Conservation (phyloP, 495 filamentous ascomycete genomes). For the Xylaria venustula region DNA sequence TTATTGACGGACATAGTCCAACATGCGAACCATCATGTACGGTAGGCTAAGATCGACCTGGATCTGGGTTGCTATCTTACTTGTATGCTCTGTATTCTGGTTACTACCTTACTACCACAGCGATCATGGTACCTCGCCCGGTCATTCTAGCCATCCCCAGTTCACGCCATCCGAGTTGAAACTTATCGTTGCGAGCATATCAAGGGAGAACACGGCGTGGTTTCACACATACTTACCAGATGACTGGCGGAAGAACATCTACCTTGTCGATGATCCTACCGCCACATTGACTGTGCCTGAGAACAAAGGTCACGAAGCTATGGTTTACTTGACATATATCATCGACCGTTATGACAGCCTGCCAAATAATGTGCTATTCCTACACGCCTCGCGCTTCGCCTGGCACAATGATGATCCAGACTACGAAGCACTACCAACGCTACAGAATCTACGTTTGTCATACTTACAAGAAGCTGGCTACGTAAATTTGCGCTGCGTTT, state of each 20-base stretch:
- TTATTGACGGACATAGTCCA: too few species aligned
- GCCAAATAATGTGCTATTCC: constrained; percentile 58
- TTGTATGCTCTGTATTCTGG: too few species aligned
- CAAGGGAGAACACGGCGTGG: constrained; percentile 36
- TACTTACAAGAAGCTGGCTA: constrained; percentile 59
- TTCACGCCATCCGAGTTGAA: too few species aligned
- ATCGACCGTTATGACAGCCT: constrained; percentile 64
- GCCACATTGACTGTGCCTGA: constrained; percentile 42
- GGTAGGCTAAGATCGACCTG: too few species aligned
- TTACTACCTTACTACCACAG: too few species aligned
- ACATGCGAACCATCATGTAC: too few species aligned
- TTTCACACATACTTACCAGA: constrained; percentile 33
- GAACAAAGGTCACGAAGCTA: constrained; percentile 64
- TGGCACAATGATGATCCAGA: constrained; percentile 64
- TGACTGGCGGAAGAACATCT: constrained; percentile 44
- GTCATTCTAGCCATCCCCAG: too few species aligned
- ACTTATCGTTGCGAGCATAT: constrained; percentile 38
- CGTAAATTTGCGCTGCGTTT: constrained; percentile 65
- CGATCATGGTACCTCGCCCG: too few species aligned
- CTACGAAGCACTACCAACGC: constrained; percentile 45
- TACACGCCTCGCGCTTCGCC: constrained; percentile 60
- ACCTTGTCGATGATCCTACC: constrained; percentile 46
- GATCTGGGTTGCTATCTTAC: too few species aligned
- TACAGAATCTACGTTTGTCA: constrained; percentile 53
- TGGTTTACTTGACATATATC: constrained; percentile 62